phyloP scores from a whole-genome alignment of 139 green algal genomes.

The Haematococcus sp. region DNA sequence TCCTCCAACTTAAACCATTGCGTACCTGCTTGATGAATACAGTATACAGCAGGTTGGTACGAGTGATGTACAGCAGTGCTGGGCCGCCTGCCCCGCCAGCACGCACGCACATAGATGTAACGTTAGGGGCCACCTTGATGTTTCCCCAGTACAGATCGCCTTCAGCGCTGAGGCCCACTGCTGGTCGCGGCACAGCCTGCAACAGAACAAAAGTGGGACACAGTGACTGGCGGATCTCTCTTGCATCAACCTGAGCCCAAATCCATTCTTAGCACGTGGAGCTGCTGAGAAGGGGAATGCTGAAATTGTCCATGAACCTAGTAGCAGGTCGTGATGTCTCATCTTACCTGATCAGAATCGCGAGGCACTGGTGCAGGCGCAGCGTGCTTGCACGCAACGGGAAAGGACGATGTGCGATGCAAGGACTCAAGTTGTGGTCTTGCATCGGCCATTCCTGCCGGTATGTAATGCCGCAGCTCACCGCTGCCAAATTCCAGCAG shows the following conservation, averaged over 20 bases:
- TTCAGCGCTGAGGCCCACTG: constrained; percentile 53
- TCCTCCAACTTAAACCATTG: too few relatives aligned
- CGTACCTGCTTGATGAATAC: constrained; percentile 36
- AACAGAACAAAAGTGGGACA: too few relatives aligned
- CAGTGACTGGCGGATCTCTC: too few relatives aligned
- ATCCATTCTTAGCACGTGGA: too few relatives aligned
- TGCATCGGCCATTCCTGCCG: background rate
- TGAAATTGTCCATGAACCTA: too few relatives aligned
- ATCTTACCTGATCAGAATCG: background rate
- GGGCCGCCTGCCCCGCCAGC: constrained; percentile 58
- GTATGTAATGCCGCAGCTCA: constrained; percentile 7
- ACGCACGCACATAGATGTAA: constrained; percentile 64
- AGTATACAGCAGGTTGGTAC: constrained; percentile 49
- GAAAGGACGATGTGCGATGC: background rate
- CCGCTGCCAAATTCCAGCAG: constrained; percentile 31
- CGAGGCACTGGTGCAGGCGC: background rate
- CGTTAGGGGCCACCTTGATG: constrained; percentile 40
- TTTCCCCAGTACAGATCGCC: constrained; percentile 62
- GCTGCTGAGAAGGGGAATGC: too few relatives aligned
- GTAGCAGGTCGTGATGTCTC: too few relatives aligned
- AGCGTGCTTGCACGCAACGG: constrained; percentile 7
- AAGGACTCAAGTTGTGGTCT: background rate
- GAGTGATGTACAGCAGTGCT: constrained; percentile 73
- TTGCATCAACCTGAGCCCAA: too few relatives aligned
- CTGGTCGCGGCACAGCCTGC: constrained; percentile 17